Conservation (phyloP, 2,329 filamentous ascomycete genomes). For the Exophiala calicioides region DNA sequence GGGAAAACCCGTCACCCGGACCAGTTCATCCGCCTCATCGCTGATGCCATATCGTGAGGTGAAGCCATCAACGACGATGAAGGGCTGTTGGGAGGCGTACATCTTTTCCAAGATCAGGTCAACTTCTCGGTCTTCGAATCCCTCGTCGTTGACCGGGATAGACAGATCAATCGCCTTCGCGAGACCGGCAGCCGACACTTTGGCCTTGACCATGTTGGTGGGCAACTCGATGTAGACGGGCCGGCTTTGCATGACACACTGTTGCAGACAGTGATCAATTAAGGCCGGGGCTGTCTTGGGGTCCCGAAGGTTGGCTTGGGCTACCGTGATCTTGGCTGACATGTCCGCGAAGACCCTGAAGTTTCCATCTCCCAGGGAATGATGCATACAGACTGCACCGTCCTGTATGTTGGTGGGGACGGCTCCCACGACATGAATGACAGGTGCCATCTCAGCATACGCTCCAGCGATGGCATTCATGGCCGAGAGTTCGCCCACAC, state of each 20-base stretch:
- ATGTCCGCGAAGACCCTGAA: constrained; percentile 55
- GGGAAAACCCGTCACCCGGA: constrained; percentile 48
- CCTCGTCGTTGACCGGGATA: constrained; percentile 26
- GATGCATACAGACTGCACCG: constrained; percentile 33
- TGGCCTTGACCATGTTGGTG: constrained; percentile 29
- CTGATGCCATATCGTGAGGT: constrained; percentile 46
- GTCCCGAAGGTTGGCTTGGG: constrained; percentile 52
- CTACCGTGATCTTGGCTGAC: constrained; percentile 52
- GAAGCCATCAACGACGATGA: constrained; percentile 57
- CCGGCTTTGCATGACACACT: constrained; percentile 55
- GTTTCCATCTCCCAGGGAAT: constrained; percentile 50
- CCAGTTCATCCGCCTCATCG: constrained; percentile 46
- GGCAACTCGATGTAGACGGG: constrained; percentile 61
- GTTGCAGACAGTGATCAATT: constrained; percentile 54
- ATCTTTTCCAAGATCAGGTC: constrained; percentile 43
- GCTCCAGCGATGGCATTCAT: constrained; percentile 43
- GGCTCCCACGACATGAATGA: constrained; percentile 62
- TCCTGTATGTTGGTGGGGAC: constrained; percentile 26
- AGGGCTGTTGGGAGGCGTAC: constrained; percentile 48
- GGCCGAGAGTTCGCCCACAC: constrained; percentile 54
- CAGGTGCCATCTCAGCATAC: constrained; percentile 60
- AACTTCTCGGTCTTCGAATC: constrained; percentile 30
- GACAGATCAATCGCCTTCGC: constrained; percentile 26
- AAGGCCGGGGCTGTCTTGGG: constrained; percentile 48
- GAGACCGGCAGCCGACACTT: constrained; percentile 20